A percentile compares a stretch with the other conserved stretches of the same genome.
Conservation (phyloP, 2,329 filamentous ascomycete species). For the Talaromyces atroroseus region DNA sequence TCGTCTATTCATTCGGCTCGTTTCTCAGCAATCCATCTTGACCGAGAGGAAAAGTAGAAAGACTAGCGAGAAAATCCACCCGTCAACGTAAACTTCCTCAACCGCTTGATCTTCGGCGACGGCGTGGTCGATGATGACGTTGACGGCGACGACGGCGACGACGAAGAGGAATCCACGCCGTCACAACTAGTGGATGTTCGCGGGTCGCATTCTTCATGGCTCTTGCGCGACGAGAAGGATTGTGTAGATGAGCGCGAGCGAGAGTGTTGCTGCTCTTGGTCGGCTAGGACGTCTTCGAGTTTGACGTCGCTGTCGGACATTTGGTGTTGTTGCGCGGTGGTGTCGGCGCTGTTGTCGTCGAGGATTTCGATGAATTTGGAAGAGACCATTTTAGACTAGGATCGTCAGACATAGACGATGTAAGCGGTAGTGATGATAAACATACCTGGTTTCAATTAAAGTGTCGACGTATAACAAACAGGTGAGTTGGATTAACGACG, state of each 20-base stretch:
- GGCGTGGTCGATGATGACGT: conserved; percentile 1
- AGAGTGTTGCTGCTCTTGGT: conserved; percentile 26
- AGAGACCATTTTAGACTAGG: conserved; percentile 32
- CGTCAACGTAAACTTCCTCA: conserved; percentile 8
- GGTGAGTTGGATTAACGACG: no score
- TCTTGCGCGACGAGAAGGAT: conserved; percentile 26
- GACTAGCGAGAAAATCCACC: conserved; percentile 6
- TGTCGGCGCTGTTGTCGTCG: conserved; percentile 24
- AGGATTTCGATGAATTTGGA: conserved; percentile 43
- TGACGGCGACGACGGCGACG: background rate
- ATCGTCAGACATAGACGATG: background rate
- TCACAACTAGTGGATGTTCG: background rate
- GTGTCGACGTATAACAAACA: no score
- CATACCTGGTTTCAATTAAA: no score
- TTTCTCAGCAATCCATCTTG: background rate
- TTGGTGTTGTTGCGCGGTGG: conserved; percentile 21
- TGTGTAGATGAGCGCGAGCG: conserved; percentile 33
- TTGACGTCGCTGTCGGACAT: conserved; percentile 38
- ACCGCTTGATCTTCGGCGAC: conserved; percentile 3
- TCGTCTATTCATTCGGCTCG: background rate
- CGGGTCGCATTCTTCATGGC: conserved; percentile 5
- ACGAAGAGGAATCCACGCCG: background rate
- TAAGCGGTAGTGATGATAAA: background rate
- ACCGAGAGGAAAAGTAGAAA: background rate
- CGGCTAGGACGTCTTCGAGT: conserved; percentile 40